Percentiles rank a stretch among this genome's conserved stretches.
These are phyloP conservation scores for Lipomyces mesembrius DNA, from an alignment of 805 yeast species.

Conservation along the genomic window DNA sequence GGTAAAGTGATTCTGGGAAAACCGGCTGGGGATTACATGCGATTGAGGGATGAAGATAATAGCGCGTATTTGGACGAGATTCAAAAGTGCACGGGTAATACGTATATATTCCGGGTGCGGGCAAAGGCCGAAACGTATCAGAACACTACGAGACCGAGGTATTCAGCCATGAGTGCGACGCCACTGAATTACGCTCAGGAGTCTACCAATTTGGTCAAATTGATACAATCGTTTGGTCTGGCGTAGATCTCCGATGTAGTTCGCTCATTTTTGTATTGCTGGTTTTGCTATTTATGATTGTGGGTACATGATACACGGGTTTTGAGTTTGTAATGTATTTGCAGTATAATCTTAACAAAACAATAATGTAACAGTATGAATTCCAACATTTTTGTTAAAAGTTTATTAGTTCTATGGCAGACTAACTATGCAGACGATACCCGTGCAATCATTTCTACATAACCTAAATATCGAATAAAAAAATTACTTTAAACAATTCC, in stretches of 20 bases:
- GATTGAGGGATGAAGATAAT: conserved; percentile 39
- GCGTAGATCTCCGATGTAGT: conserved; percentile 8
- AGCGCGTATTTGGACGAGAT: conserved; percentile 51
- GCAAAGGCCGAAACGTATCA: conserved; percentile 86
- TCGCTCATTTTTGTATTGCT: conserved; percentile 6
- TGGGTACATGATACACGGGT: background rate
- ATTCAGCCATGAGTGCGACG: conserved; percentile 59
- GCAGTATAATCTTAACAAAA: conserved; percentile 7
- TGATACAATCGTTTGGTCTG: conserved; percentile 29
- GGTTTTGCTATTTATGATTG: background rate
- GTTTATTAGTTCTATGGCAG: background rate
- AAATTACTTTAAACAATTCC: background rate
- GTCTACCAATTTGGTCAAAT: conserved; percentile 36
- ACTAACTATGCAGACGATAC: background rate
- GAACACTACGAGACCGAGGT: conserved; percentile 75
- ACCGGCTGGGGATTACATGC: conserved; percentile 64
- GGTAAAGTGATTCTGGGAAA: conserved; percentile 70
- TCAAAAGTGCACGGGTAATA: conserved; percentile 62
- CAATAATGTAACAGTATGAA: background rate
- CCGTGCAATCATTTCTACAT: background rate
- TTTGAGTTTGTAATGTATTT: background rate
- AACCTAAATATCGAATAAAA: background rate
- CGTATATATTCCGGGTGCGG: conserved; percentile 73
- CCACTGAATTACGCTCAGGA: conserved; percentile 45
- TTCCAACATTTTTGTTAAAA: background rate